Evolutionary conservation across 1,284 basidiomycete species (phyloP).

Genomic region (Pyrrhoderma lamaoense): DNA sequence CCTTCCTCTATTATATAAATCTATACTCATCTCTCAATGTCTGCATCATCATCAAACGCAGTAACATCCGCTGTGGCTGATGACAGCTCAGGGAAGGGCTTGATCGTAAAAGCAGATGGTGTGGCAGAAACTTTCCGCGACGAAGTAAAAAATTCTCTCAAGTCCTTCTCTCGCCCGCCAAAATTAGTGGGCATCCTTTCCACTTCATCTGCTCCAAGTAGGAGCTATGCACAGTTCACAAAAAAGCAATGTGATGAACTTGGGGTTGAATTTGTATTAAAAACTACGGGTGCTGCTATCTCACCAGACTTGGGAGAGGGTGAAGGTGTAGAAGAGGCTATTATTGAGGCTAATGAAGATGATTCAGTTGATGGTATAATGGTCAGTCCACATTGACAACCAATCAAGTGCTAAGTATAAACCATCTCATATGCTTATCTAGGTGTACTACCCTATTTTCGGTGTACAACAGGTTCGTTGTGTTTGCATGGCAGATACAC

Average conservation of each 20-base stretch:
- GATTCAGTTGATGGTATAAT: conserved; percentile 87
- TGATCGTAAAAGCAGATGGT: conserved; percentile 68
- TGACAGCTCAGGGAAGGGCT: conserved; percentile 46
- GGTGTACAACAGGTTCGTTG: conserved; percentile 76
- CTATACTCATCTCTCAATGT: no score
- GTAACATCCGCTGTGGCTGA: conserved; percentile 5
- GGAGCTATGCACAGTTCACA: conserved; percentile 91
- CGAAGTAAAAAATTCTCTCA: conserved; percentile 52
- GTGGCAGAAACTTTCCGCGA: conserved; percentile 62
- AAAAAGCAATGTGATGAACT: conserved; percentile 85
- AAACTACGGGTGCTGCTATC: conserved; percentile 61
- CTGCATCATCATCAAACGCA: no score
- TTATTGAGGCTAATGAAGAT: conserved; percentile 92
- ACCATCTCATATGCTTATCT: conserved; percentile 7
- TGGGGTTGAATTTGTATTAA: conserved; percentile 82
- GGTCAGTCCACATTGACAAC: no score
- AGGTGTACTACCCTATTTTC: conserved; percentile 94
- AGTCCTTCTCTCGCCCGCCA: conserved; percentile 39
- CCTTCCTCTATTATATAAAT: no score
- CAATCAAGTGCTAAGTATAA: conserved; percentile 14
- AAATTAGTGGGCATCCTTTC: conserved; percentile 91
- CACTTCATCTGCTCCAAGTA: conserved; percentile 81
- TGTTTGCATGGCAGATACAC: conserved; percentile 17
- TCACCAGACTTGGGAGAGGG: conserved; percentile 44
- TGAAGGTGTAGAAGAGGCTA: conserved; percentile 87